Percentiles rank a stretch among this genome's conserved stretches.
phyloP scores from a whole-genome alignment of 805 yeast species.

The Blastobotrys americana region DNA sequence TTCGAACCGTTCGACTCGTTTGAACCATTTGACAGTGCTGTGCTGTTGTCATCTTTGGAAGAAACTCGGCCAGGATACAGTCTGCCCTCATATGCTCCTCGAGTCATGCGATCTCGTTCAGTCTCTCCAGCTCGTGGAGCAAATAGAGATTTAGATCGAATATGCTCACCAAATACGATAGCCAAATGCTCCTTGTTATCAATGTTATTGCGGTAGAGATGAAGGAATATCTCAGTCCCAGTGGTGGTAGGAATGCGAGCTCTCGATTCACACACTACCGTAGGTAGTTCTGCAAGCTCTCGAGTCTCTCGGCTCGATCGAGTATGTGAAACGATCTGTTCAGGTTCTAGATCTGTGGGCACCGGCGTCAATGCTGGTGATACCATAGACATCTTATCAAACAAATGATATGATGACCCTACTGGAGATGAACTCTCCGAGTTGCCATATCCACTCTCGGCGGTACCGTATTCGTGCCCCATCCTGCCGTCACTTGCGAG shows the following conservation, averaged over 20 bases:
- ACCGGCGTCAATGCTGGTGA: slow-evolving; percentile 32
- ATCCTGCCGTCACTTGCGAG: too few relatives aligned
- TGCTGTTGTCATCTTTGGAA: slow-evolving; percentile 32
- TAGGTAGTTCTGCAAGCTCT: slow-evolving; percentile 45
- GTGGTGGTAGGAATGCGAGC: slow-evolving; percentile 95
- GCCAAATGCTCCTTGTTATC: slow-evolving; percentile 95
- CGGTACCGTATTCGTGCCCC: slow-evolving; percentile 3
- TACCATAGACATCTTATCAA: slow-evolving; percentile 27
- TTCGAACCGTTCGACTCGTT: too few relatives aligned
- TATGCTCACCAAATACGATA: slow-evolving; percentile 90
- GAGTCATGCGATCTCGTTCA: slow-evolving; percentile 91
- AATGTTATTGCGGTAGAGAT: slow-evolving; percentile 74
- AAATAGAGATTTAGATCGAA: slow-evolving; percentile 70
- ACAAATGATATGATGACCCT: slow-evolving; percentile 3
- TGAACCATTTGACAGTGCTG: not conserved
- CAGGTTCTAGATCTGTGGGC: slow-evolving; percentile 11
- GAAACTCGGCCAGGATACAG: slow-evolving; percentile 74
- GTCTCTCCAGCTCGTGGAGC: slow-evolving; percentile 58
- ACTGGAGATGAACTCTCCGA: not conserved
- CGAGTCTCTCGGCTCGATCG: not conserved
- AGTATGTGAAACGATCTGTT: not conserved
- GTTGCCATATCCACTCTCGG: slow-evolving; percentile 1
- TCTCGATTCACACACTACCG: slow-evolving; percentile 80
- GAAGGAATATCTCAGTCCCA: slow-evolving; percentile 91
- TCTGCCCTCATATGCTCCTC: slow-evolving; percentile 94